Evolutionary conservation across 169 alveolate species (phyloP), one percentile per base, ranked within the genome.

Genomic region (Blepharisma undulans): DNA sequence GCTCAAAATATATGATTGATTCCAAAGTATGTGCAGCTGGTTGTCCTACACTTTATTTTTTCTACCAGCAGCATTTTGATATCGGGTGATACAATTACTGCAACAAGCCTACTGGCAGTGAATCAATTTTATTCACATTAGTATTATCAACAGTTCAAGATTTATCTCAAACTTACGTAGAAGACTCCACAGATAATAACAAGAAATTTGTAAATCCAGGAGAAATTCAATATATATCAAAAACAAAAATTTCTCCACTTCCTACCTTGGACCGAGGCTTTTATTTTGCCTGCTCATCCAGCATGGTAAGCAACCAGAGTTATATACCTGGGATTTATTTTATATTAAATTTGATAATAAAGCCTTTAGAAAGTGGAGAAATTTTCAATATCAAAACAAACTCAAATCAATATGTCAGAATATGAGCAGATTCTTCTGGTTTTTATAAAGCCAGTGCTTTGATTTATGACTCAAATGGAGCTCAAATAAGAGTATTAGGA

Each of bases 231-330:
- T 48, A 48, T 48, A 48, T 10, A 10, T 48, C 66, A 48, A 18
- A 12, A 48, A 48, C 80, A 8, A 8, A 32, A 79, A 79, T 22
- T 22, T 25, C 36, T 33, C 89, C 89, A 12, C 25, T 82, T 36
- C 72, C 76, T 6, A 82, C 89, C 5, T 7, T 22, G 21, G 89
- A 59, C 19, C 27, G 89, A 10, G 89, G 89, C 33, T 36, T 82
- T 60, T 82, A 82, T 30, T 82, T 82, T 10, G 77, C 33, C 8
- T 18, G 16, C 1, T 18, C 72, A 34, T 25, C 71, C 10, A 22
- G 32, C 14, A 25, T 82, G 78, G 76, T 30, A 10, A 32, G 76
- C 18, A 60, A 82, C n/a, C 71, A 29, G 12, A 21, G 61, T 7
- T n/a, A 32, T 22, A 10, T 33, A 12, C 61, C 36, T 7, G 36